Evolutionary conservation across 306 rosid species (phyloP).

Genomic region (Styphnolobium japonicum): DNA sequence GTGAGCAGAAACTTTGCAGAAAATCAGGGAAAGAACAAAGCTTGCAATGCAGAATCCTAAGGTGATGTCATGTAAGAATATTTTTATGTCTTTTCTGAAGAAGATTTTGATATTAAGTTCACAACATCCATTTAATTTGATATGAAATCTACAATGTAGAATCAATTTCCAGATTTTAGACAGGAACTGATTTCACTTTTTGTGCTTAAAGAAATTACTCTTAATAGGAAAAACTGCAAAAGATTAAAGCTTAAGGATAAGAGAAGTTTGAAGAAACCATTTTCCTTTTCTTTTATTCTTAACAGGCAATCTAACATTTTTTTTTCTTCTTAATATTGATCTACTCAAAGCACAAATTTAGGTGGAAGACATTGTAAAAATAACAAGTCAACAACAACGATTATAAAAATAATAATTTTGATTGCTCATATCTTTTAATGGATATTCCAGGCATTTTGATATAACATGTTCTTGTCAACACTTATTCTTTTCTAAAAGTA

Average conservation of each 20-base stretch:
- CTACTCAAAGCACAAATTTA: background rate
- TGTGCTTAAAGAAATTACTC: background rate
- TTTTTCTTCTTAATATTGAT: background rate
- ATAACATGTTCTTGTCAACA: background rate
- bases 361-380: background rate
- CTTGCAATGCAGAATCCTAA: conserved; percentile 99
- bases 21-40: conserved; percentile 87
- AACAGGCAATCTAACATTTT: background rate
- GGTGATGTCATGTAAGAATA: conserved; percentile 99
- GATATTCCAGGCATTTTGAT: background rate
- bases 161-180: background rate
- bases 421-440: background rate
- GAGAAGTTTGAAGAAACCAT: background rate
- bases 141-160: background rate
- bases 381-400: background rate
- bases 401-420: background rate
- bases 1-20: conserved; percentile 73
- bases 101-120: conserved; percentile 17
- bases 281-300: background rate
- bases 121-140: background rate
- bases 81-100: conserved; percentile 38
- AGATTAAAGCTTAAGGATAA: background rate
- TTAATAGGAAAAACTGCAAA: background rate
- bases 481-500: background rate
- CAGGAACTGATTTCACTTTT: background rate